Evolutionary conservation across 2,329 filamentous ascomycete species (phyloP), one percentile per base, ranked within the genome.

Genomic region (Sporothrix pseudoabietina): DNA sequence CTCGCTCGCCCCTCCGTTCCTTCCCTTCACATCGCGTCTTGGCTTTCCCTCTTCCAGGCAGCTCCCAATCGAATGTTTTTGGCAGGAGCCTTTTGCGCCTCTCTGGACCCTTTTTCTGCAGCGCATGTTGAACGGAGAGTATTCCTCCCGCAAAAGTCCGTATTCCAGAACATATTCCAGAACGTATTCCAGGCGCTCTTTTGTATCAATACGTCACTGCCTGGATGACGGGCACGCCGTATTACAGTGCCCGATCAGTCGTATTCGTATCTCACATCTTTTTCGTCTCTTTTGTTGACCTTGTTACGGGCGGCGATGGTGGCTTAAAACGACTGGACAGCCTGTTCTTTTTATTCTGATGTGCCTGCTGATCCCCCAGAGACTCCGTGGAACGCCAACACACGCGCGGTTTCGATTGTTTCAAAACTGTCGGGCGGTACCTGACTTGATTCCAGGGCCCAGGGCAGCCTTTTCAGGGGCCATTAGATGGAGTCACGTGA

Each of bases 361-460:
- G 41, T 68, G 61, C n/a, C 61, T 66, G 26, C 63, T 68, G 63
- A 68, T 66, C 61, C 41, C 63, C 63, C 41, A 32, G 41, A 19
- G 41, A 22, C n/a, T n/a, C 63, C 47, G 22, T 35, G 63, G 41
- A 32, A 68, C 63, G 26, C 41, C 63, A 68, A 49, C n/a, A n/a
- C 61, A 6, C 22, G n/a, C 61, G n/a, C 61, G 41, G 59, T 63
- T 59, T 59, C 55, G 30, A 19, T n/a, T 44, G 61, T 65, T 68
- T 52, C 65, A 68, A 49, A 68, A 35, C 65, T 35, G 65, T 68
- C 44, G 44, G 65, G 44, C 44, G 10, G 44, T 68, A 52, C 63
- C 63, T 52, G 44, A 12, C 65, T 68, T 35, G 65, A 35, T 52
- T 68, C 65, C 65, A 68, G 65, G 26, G 44, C 22, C 65, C 63